Evolutionary conservation across 176 grass and related monocot species (phyloP), one percentile per base, ranked within the genome.

Genomic region (Tillandsia fasciculata): DNA sequence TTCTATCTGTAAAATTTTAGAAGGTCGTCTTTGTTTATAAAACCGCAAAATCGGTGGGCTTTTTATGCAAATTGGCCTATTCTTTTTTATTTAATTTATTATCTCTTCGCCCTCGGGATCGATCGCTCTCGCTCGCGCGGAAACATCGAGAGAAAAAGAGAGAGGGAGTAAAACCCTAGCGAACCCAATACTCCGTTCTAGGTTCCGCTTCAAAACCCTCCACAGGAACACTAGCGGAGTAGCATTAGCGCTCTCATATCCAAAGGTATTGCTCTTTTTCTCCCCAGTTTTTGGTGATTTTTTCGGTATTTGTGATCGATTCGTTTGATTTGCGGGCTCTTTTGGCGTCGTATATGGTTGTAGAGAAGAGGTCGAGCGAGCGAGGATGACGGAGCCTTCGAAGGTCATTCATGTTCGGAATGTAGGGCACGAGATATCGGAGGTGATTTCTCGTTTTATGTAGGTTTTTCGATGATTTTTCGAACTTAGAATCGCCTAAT

Each of bases 341-440:
- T 12, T 22, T 12, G 15, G 26, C 18, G 66, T 69, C 15, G 14
- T 17, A 8, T 58, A 18, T 58, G 12, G 15, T 58, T 58, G 3
- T 29, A 2, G 28, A 29, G 28, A 48, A 42, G 54, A 18, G 54
- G 54, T 58, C 18, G 18, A 58, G 54, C 72, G 68, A 29, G 28
- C 28, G 28, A 92, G 70, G 73, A 99, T 99, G 94, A 74, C 89
- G 77, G 94, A 93, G 66, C 79, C 86, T n/a, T 99, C 94, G 9
- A 99, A 99, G 66, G 94, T 93, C 12, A 99, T 99, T 80, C 94
- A 99, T 73, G 82, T 99, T 70, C 81, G 94, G 27, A 99, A 99
- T 78, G 94, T 99, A 0, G 94, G 94, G 1, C 89, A 93, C 52
- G 94, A 99, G 74, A 99, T 99, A 74, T 71, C 82, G 1, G 94